Evolutionary conservation across 2,329 filamentous ascomycete species (phyloP), one percentile per base, ranked within the genome.

Genomic region (Myriosclerotinia duriaeana): DNA sequence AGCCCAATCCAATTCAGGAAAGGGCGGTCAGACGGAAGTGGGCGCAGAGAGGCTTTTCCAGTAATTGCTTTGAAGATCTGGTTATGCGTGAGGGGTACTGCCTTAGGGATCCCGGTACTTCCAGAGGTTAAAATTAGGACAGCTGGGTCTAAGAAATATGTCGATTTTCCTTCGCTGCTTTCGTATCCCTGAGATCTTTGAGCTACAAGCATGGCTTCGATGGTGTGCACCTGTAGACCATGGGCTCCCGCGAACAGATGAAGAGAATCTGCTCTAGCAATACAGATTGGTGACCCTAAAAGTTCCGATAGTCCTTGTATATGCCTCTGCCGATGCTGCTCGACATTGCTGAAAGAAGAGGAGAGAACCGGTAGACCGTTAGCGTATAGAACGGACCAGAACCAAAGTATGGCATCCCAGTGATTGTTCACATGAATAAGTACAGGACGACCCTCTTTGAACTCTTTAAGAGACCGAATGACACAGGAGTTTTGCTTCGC

Each of bases 51-150:
- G 3, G 68, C 64, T 70, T 85, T 85, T 26, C 80, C 80, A 1
- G 63, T 9, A 14, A 82, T 66, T 0, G 82, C 76, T 1, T 78
- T 70, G 0, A 83, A 54, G 0, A 84, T 69, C 70, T 84, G 82
- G 0, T 67, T 61, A 65, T 84, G 79, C 0, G 72, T 76, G 0
- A 85, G 73, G 1, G 67, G 69, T 0, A 85, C 83, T 0, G 81
- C 82, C 71, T 86, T 86, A 3, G 81, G 76, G 64, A 79, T 78
- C 2, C 83, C 82, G 11, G 80, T 83, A 70, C 80, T 83, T 15
- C 83, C 83, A 1, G 82, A 85, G 0, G 83, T 85, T 4, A 85
- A 73, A 80, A 85, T 82, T 5, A 84, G 72, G 1, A 77, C 68
- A 6, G 78, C 78, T 7, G 72, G 22, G 48, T 71, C 71, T n/a